A percentile compares a stretch with the other conserved stretches of the same genome.
These are phyloP conservation scores for Aquilaria malaccensis DNA, from an alignment of 345 rosid genomes.

Conservation along the genomic window DNA sequence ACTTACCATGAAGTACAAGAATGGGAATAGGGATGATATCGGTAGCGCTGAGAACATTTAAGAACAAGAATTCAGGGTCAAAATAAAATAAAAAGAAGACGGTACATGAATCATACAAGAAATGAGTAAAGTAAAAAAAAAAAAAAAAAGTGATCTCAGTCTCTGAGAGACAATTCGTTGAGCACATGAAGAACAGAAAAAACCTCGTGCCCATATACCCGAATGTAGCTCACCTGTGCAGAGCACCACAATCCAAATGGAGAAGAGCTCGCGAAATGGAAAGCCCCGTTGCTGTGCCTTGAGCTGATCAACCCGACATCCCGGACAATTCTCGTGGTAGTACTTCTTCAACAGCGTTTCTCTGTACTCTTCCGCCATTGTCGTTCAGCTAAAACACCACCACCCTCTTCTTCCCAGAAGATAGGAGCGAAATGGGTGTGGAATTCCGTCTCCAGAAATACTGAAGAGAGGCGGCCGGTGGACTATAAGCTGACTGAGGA, in stretches of 20 bases:
- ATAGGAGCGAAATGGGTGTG: no score
- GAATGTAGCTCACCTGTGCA: constrained; percentile 35
- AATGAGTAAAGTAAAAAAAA: no score
- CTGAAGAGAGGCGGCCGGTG: no score
- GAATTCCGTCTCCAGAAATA: no score
- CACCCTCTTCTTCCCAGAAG: not conserved
- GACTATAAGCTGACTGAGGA: no score
- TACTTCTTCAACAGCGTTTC: constrained; percentile 49
- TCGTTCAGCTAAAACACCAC: constrained; percentile 10
- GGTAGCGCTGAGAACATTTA: constrained; percentile 64
- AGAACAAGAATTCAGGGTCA: not conserved
- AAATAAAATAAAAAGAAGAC: no score
- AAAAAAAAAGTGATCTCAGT: no score
- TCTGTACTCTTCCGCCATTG: constrained; percentile 27
- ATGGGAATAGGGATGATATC: constrained; percentile 81
- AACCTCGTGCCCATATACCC: no score
- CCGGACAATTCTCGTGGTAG: constrained; percentile 67
- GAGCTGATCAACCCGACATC: constrained; percentile 63
- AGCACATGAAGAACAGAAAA: no score
- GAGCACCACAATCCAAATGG: constrained; percentile 74
- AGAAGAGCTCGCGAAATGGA: constrained; percentile 47
- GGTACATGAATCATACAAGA: no score
- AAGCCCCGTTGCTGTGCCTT: constrained; percentile 46
- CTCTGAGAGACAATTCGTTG: no score
- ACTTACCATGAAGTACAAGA: constrained; percentile 91